Percentiles rank a stretch among this genome's conserved stretches.
phyloP scores from a whole-genome alignment of 2,329 filamentous ascomycete species.

The Sporothrix brunneoviolacea region DNA sequence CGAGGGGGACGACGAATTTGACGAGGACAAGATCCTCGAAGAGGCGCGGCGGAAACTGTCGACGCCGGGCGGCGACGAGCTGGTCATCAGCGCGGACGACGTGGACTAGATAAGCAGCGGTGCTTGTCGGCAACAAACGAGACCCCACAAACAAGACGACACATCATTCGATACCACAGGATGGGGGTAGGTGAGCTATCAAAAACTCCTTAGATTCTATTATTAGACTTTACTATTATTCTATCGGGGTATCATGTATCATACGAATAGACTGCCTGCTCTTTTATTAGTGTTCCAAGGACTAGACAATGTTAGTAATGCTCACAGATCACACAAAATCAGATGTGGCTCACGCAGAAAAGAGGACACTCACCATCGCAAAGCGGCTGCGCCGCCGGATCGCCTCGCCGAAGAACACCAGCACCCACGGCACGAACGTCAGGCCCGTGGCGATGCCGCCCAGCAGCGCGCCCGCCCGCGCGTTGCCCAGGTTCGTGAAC shows the following conservation, averaged over 20 bases:
- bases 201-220: background rate
- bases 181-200: too few relatives aligned
- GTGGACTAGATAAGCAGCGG: slow-evolving; percentile 33
- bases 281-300: too few relatives aligned
- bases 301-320: too few relatives aligned
- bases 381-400: slow-evolving; percentile 74
- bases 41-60: slow-evolving; percentile 33
- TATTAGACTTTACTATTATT: background rate
- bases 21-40: slow-evolving; percentile 26
- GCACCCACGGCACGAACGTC: slow-evolving; percentile 60
- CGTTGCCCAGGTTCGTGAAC: slow-evolving; percentile 64
- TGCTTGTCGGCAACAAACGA: background rate
- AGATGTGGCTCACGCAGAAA: too few relatives aligned
- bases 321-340: too few relatives aligned
- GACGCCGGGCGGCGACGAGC: slow-evolving; percentile 13
- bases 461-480: slow-evolving; percentile 28
- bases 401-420: slow-evolving; percentile 63
- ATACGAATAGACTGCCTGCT: too few relatives aligned
- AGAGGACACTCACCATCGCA: slow-evolving; percentile 57
- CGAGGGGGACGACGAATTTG: slow-evolving; percentile 8
- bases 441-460: slow-evolving; percentile 60
- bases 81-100: slow-evolving; percentile 34
- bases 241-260: background rate
- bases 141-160: too few relatives aligned
- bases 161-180: too few relatives aligned